phyloP scores from a whole-genome alignment of 305 asterid genomes.

The Fraxinus dipetala region DNA sequence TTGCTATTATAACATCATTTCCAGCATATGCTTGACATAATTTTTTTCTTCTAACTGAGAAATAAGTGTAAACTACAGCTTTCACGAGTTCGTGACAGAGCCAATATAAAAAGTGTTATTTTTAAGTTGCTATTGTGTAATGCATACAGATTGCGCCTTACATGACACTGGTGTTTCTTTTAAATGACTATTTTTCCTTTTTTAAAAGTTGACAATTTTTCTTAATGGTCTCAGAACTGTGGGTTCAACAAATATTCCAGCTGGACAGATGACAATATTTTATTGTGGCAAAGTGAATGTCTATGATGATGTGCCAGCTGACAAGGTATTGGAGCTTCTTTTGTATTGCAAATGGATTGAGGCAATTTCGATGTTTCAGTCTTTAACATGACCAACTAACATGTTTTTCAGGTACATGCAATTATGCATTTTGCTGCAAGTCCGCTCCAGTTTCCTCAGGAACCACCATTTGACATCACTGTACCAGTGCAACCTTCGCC shows the following conservation, averaged over 20 bases:
- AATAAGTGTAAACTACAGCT: background rate
- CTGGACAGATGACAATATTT: slow-evolving; percentile 87
- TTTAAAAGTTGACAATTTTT: slow-evolving; percentile 15
- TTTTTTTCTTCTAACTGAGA: background rate
- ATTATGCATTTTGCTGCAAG: slow-evolving; percentile 80
- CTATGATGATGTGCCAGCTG: slow-evolving; percentile 75
- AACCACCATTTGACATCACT: slow-evolving; percentile 42
- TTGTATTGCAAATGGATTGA: slow-evolving; percentile 4
- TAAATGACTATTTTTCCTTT: slow-evolving; percentile 15
- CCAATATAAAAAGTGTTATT: background rate
- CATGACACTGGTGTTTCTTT: slow-evolving; percentile 9
- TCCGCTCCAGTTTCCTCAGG: slow-evolving; percentile 55
- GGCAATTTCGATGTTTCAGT: slow-evolving; percentile 1
- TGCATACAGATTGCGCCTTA: slow-evolving; percentile 12
- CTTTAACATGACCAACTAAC: slow-evolving; percentile 2
- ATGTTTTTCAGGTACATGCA: slow-evolving; percentile 53
- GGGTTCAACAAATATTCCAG: slow-evolving; percentile 39
- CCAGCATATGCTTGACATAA: background rate
- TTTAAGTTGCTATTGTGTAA: background rate
- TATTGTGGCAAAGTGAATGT: slow-evolving; percentile 87
- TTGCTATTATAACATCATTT: background rate
- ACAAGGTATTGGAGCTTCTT: slow-evolving; percentile 55
- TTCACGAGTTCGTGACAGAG: background rate
- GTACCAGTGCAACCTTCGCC: slow-evolving; percentile 43
- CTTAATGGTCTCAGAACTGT: slow-evolving; percentile 41